Evolutionary conservation across 169 alveolate species (phyloP), one percentile per base, ranked within the genome.

Genomic region (Eimeria praecox): DNA sequence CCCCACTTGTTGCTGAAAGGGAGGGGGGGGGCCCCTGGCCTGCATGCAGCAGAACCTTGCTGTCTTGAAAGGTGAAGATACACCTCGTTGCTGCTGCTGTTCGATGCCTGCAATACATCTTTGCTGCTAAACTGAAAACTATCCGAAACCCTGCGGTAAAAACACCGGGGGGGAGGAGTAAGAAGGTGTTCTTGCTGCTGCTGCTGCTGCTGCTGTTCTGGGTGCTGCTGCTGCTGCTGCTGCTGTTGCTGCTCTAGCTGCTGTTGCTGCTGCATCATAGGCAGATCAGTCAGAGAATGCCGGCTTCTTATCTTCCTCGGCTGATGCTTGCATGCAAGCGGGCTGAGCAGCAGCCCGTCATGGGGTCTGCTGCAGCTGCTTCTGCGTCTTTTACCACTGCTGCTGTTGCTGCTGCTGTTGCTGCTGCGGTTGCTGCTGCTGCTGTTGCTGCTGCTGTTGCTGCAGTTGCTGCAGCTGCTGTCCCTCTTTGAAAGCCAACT

Each of bases 181-280:
- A 12, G 52, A 18, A 9, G 82, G 46, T 71, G 82, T 44, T 71
- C 46, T 44, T 30, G 82, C 46, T 6, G 52, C 40, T 30, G 52
- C 40, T 71, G 82, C 82, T 33, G 82, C 40, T 10, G 46, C 52
- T 30, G 40, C 82, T 38, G n/a, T n/a, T n/a, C n/a, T n/a, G n/a
- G n/a, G n/a, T n/a, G 82, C 82, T 71, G 82, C 82, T 71, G 82
- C 82, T 71, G 82, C 82, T 38, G 87, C 33, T 38, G 87, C 87
- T 38, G 87, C 62, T 0, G 14, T 20, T 77, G 24, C 24, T 40
- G 87, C 87, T 77, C 38, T 59, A 40, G 52, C 62, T 12, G 87
- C 87, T 35, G 87, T 44, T 77, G 38, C 30, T 18, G 10, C 56
- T 33, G 87, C 12, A 35, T 59, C 62, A 1, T 38, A 30, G 87